Evolutionary conservation across 2,329 filamentous ascomycete genomes (phyloP), one percentile per base, ranked within the genome.

Genomic region (Eurotiales sp.): DNA sequence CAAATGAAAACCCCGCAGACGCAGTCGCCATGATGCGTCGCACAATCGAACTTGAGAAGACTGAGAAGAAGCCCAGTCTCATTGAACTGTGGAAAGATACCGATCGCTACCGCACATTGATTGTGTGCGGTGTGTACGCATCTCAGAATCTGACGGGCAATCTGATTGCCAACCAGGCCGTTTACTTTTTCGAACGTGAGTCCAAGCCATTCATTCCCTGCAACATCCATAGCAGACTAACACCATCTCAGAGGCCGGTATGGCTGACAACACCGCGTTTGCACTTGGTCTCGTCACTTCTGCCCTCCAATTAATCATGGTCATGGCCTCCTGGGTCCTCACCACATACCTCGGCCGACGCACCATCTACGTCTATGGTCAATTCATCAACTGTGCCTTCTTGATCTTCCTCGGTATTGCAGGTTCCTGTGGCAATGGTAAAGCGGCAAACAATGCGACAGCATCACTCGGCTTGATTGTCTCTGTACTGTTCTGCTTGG

Each of bases 251-350:
- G 81, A 85, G 75, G 84, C 84, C 50, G 82, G 82, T 49, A 78
- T 86, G 58, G 52, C 53, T 1, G 67, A 64, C 3, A 69, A 83
- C 58, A 76, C 71, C 23, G 78, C 83, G 3, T 86, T 86, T 61
- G 77, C 77, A 32, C 72, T 86, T 14, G 80, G 80, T 65, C 77
- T 86, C 23, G 85, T 85, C 66, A 85, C 79, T 46, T 85, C 83
- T 0, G 79, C 76, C 44, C 80, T 86, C 2, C 80, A 84, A 63
- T 72, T 67, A 66, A 67, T 87, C 63, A 75, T 83, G 54, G 81
- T 84, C 64, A 84, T 84, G 77, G 72, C 83, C 37, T 86, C 83
- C 52, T 86, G 84, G 84, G 68, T 85, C 51, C 77, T 87, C 45
- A 86, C 81, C 12, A 77, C 78, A 1, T 85, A 82, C 66, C 73